phyloP scores from a whole-genome alignment of 129 eudicot genomes.

The Glebionis coronaria region DNA sequence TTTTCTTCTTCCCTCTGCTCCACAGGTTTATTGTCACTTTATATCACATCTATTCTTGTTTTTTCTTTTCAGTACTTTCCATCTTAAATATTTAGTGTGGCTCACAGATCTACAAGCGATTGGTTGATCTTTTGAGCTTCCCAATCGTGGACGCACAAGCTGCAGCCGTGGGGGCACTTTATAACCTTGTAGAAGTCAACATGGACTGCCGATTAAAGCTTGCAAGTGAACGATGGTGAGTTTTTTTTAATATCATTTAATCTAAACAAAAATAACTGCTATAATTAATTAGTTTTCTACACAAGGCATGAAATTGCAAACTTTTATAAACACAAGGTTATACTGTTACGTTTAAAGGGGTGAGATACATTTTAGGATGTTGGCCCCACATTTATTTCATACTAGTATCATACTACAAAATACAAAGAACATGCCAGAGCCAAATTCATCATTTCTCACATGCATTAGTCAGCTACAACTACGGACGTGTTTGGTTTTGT shows the following conservation, averaged over 20 bases:
- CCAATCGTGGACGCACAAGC: conserved; percentile 95
- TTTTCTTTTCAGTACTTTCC: background rate
- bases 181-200: conserved; percentile 88
- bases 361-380: background rate
- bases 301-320: background rate
- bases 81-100: conserved; percentile 8
- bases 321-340: background rate
- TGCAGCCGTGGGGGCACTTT: conserved; percentile 96
- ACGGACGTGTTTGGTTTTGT: background rate
- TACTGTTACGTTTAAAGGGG: too few relatives aligned
- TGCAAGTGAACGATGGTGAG: conserved; percentile 94
- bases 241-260: background rate
- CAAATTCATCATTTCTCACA: background rate
- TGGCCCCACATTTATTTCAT: background rate
- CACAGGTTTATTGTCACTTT: conserved; percentile 53
- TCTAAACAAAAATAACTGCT: background rate
- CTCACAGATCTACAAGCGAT: conserved; percentile 74
- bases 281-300: too few relatives aligned
- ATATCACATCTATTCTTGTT: background rate
- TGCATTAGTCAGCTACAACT: conserved; percentile 15
- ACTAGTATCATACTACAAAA: background rate
- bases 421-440: conserved; percentile 4
- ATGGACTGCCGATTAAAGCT: conserved; percentile 94
- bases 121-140: conserved; percentile 88
- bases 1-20: conserved; percentile 83